A percentile compares a stretch with the other conserved stretches of the same genome.
phyloP scores from a whole-genome alignment of 2,329 filamentous ascomycete species.

The Plenodomus tracheiphilus region DNA sequence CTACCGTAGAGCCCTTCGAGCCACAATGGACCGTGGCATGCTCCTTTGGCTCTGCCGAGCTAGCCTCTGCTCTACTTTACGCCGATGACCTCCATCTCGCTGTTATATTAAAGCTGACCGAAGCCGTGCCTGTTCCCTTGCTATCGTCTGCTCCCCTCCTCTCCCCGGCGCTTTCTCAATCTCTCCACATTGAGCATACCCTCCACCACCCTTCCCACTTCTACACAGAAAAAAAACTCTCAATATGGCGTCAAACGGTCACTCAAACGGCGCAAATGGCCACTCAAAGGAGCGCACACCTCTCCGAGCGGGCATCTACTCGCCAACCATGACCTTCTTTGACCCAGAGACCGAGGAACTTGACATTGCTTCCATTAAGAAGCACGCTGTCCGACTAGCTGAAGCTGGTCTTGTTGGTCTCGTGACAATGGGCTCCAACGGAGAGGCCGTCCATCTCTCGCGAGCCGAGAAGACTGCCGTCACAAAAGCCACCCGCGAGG shows the following conservation, averaged over 20 bases:
- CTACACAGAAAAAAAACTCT: constrained; percentile 8
- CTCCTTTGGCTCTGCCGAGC: constrained; percentile 31
- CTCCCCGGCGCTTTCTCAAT: constrained; percentile 7
- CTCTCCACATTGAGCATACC: constrained; percentile 3
- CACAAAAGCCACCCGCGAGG: constrained; percentile 76
- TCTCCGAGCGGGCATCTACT: constrained; percentile 81
- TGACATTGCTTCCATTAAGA: constrained; percentile 77
- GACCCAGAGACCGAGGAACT: constrained; percentile 80
- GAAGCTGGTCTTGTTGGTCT: constrained; percentile 78
- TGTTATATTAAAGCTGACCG: constrained; percentile 46
- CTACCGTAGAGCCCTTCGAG: constrained; percentile 23
- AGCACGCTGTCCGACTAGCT: constrained; percentile 77
- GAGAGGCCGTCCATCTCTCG: constrained; percentile 83
- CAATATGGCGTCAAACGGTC: constrained; percentile 34
- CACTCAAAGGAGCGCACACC: constrained; percentile 52
- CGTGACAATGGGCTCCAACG: constrained; percentile 88
- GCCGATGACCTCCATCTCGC: constrained; percentile 38
- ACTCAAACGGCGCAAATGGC: constrained; percentile 41
- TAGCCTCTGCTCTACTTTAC: constrained; percentile 36
- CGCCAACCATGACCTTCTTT: constrained; percentile 91
- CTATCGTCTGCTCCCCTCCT: constrained; percentile 22
- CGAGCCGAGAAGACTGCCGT: constrained; percentile 75
- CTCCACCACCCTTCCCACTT: background rate
- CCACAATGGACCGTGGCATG: constrained; percentile 33
- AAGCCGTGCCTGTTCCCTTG: constrained; percentile 18